Percentiles rank a stretch among this genome's conserved stretches.
phyloP scores from a whole-genome alignment of 1,139 yeast species.

The Yamadazyma atlantica region DNA sequence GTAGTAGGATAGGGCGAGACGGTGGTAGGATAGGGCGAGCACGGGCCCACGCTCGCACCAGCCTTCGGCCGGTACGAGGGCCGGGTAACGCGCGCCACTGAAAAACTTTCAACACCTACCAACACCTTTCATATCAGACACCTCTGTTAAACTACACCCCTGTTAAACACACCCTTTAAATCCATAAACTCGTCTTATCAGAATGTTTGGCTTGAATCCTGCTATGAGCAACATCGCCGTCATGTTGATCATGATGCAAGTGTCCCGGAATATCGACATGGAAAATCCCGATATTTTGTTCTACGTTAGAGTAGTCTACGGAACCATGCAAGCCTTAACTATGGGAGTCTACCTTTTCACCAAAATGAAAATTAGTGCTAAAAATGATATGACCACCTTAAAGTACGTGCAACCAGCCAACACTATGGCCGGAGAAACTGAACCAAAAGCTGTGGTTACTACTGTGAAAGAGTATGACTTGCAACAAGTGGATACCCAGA shows the following conservation, averaged over 20 bases:
- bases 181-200: too few species aligned
- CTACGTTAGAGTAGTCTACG: slow-evolving; percentile 76
- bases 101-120: slow-evolving; percentile 2
- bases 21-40: too few species aligned
- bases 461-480: slow-evolving; percentile 94
- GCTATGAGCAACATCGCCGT: slow-evolving; percentile 81
- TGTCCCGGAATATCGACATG: slow-evolving; percentile 84
- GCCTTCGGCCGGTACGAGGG: too few species aligned
- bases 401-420: slow-evolving; percentile 89
- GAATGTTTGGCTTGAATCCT: slow-evolving; percentile 62
- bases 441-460: slow-evolving; percentile 76
- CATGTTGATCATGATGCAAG: slow-evolving; percentile 98
- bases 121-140: neutral
- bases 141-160: too few species aligned
- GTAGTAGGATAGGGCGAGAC: too few species aligned
- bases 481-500: slow-evolving; percentile 74
- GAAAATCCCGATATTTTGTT: slow-evolving; percentile 77
- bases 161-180: too few species aligned
- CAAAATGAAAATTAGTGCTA: slow-evolving; percentile 59
- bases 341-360: slow-evolving; percentile 66
- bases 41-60: too few species aligned
- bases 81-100: slow-evolving; percentile 1
- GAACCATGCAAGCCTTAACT: slow-evolving; percentile 64
- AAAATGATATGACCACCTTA: slow-evolving; percentile 89
- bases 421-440: slow-evolving; percentile 72